Evolutionary conservation across 495 filamentous ascomycete species (phyloP), one percentile per base, ranked within the genome.

Genomic region (Sabuloglossum arenarium): DNA sequence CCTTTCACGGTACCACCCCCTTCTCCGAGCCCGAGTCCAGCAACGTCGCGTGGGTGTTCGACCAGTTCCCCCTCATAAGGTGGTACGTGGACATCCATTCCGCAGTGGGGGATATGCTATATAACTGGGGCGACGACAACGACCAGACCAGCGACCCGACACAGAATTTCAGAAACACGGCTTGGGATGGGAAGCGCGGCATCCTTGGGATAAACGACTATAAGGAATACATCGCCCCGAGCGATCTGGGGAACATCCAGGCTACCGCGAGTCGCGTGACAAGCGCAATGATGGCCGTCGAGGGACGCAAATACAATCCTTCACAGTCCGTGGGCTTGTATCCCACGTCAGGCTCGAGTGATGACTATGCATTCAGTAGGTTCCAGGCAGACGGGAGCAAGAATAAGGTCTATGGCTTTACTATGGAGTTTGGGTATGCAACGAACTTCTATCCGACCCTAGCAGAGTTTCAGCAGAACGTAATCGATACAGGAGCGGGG

Each of bases 81-180:
- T 71, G 69, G 69, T 70, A 68, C 59, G 59, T 72, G 16, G 70
- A 73, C 59, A 56, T 72, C 14, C 70, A 73, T 61, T 71, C 69
- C 4, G 64, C 62, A 43, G 64, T 66, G 29, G 67, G 67, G 21
- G 58, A 59, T 25, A 60, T 73, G 16, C 60, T 73, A 0, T 71
- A 71, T 60, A 58, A 51, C 58, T 73, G 69, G 69, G 69, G 70
- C 16, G 60, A 65, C 59, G 71, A 72, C 53, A 59, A 62, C 6
- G 64, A 66, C 59, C 69, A 71, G 61, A 53, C 58, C 28, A 59
- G 42, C 14, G 56, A 62, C 34, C 54, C 63, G 16, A 55, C 56
- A 45, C 61, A 62, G 65, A 73, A 68, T 46, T 68, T 70, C 47
- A 32, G 64, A 21, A 71, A 69, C 58, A 19, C 63, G 6, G 59